Evolutionary conservation across 495 filamentous ascomycete genomes (phyloP).

Genomic region (Penicillium lividum): DNA sequence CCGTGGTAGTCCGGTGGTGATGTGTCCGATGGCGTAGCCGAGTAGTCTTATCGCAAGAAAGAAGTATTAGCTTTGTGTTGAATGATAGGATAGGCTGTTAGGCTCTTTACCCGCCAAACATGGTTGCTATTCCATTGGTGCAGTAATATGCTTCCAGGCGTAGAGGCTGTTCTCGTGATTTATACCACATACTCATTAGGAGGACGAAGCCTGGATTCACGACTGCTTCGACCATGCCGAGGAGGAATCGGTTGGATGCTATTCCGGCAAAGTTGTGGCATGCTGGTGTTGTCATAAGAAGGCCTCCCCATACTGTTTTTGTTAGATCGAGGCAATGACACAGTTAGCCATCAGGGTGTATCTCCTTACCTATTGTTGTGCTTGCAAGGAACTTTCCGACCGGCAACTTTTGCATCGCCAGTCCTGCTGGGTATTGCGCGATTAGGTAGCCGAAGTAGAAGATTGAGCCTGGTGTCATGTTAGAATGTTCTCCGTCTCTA

Average conservation of each 20-base stretch:
- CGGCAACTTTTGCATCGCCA: slow-evolving; percentile 54
- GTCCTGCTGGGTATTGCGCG: slow-evolving; percentile 53
- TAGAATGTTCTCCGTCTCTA: not conserved
- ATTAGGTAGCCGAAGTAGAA: slow-evolving; percentile 59
- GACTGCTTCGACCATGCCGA: slow-evolving; percentile 55
- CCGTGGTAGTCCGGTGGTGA: slow-evolving; percentile 38
- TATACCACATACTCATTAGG: slow-evolving; percentile 61
- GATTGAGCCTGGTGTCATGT: slow-evolving; percentile 38
- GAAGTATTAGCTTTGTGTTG: not conserved
- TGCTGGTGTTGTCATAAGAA: slow-evolving; percentile 43
- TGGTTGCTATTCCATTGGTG: slow-evolving; percentile 57
- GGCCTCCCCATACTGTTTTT: slow-evolving; percentile 39
- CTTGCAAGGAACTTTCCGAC: slow-evolving; percentile 51
- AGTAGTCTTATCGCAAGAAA: slow-evolving; percentile 38
- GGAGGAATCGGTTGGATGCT: slow-evolving; percentile 48
- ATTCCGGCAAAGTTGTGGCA: slow-evolving; percentile 47
- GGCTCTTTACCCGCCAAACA: slow-evolving; percentile 49
- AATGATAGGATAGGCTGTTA: not conserved
- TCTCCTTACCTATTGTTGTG: slow-evolving; percentile 34
- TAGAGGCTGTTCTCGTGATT: slow-evolving; percentile 53
- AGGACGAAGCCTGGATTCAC: slow-evolving; percentile 60
- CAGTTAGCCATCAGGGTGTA: not conserved
- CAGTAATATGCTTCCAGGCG: slow-evolving; percentile 55
- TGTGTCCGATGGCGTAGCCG: slow-evolving; percentile 56
- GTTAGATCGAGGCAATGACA: not conserved